Base-by-base conservation (phyloP, 1,139 yeast genomes). In the Geotrichum klebahnii region DNA sequence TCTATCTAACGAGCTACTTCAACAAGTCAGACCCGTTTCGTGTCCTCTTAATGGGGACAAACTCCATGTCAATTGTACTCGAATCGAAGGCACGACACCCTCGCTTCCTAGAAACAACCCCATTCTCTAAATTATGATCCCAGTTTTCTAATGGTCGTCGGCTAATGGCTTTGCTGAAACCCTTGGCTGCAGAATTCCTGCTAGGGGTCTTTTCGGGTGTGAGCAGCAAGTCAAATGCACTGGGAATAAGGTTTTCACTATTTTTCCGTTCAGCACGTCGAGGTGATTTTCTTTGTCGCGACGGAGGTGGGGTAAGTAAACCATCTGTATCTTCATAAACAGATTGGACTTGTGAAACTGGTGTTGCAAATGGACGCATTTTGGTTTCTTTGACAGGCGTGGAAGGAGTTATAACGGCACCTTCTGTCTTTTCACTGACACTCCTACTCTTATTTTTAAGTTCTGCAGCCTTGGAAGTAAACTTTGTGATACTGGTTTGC, bases 401-500 rank as follows among this genome's bases (percentile, higher is more conserved):
- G 9, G 40, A 16, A 2, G 38, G 31, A 3, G 38, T 37, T 6
- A 22, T n/a, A 20, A 20, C 14, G 3, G 9, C 19, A 2, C 28
- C 26, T 2, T n/a, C 28, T 35, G 24, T 20, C 3, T 14, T 26
- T 5, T 23, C 33, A 6, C 17, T n/a, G n/a, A 24, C 4, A 8
- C 26, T 32, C 14, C 8, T 5, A n/a, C 23, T 14, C 12, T 14
- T 26, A n/a, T 24, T 8, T 26, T 17, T 4, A 22, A 12, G 22
- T 2, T 14, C 9, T 38, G 43, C 36, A 29, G 36, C 3, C 31
- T 26, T 26, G n/a, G 3, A 6, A 19, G 46, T 26, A 35, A 42
- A 47, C 22, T 20, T 16, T 2, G 41, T 26, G 36, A 73, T 63
- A 59, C 75, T 78, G 53, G 75, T 75, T 63, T 80, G 84, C 16